Percentiles rank a stretch among this genome's conserved stretches.
phyloP scores from a whole-genome alignment of 1,284 basidiomycete genomes.

The Ceratobasidium sp. region DNA sequence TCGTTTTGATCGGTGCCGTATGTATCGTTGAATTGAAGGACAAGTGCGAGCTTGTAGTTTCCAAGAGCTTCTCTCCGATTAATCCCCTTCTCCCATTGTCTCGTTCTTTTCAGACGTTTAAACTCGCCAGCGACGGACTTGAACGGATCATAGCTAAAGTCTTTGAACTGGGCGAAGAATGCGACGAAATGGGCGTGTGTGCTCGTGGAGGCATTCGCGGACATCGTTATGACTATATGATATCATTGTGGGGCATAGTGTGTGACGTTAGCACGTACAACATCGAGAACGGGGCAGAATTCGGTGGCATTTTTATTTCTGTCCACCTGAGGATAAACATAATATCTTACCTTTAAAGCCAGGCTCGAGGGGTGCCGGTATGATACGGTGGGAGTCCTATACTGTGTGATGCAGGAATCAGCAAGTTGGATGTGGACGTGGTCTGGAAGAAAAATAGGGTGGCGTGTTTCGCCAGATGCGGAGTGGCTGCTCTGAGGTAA shows the following conservation, averaged over 20 bases:
- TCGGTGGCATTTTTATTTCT: too few relatives aligned
- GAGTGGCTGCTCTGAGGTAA: neutral
- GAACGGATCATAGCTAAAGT: constrained; percentile 19
- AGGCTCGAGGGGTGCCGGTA: too few relatives aligned
- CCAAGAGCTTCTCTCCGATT: neutral
- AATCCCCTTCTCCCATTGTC: neutral
- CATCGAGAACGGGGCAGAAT: too few relatives aligned
- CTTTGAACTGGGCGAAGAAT: constrained; percentile 21
- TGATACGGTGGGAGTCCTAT: too few relatives aligned
- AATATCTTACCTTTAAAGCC: too few relatives aligned
- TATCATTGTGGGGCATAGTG: neutral
- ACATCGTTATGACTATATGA: neutral
- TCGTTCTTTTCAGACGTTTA: constrained; percentile 1
- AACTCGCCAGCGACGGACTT: constrained; percentile 13
- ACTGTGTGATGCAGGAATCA: too few relatives aligned
- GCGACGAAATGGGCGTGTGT: constrained; percentile 24
- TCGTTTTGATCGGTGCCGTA: constrained; percentile 38
- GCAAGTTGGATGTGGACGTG: neutral
- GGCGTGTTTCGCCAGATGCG: neutral
- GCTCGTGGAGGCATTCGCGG: neutral
- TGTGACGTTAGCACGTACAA: neutral
- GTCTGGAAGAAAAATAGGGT: neutral
- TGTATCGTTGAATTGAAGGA: constrained; percentile 20
- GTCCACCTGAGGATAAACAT: too few relatives aligned
- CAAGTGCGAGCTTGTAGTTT: neutral